Percentiles rank a stretch among this genome's conserved stretches.
phyloP scores from a whole-genome alignment of 148 eudicot species.

The Vaccinium darrowii region DNA sequence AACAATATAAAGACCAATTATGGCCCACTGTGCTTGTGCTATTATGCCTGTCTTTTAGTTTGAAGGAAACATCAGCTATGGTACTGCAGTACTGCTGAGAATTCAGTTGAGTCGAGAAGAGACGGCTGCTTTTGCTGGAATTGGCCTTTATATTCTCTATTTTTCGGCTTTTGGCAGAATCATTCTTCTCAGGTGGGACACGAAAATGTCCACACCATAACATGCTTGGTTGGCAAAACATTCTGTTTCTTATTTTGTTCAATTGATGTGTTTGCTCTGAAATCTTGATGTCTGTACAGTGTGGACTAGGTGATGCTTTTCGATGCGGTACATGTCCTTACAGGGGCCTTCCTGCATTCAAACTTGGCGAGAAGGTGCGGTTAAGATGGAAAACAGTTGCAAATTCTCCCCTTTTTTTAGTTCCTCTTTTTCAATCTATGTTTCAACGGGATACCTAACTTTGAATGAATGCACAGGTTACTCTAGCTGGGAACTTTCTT shows the following conservation, averaged over 20 bases:
- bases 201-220: neutral
- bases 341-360: slow-evolving; percentile 86
- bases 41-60: neutral
- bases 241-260: neutral
- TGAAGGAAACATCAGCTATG: neutral
- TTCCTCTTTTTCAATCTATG: neutral
- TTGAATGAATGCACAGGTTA: slow-evolving; percentile 42
- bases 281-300: slow-evolving; percentile 39
- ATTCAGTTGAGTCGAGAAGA: neutral
- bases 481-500: slow-evolving; percentile 55
- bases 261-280: neutral
- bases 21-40: neutral
- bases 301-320: slow-evolving; percentile 97
- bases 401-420: neutral
- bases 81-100: neutral
- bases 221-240: neutral
- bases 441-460: neutral
- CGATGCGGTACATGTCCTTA: slow-evolving; percentile 91
- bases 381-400: neutral
- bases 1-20: neutral
- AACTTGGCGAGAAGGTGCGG: slow-evolving; percentile 87
- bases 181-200: neutral
- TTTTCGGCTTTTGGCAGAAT: neutral
- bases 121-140: neutral
- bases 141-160: neutral